Evolutionary conservation across 768 basidiomycete genomes (phyloP).

Genomic region (Amanita pallidorosea): DNA sequence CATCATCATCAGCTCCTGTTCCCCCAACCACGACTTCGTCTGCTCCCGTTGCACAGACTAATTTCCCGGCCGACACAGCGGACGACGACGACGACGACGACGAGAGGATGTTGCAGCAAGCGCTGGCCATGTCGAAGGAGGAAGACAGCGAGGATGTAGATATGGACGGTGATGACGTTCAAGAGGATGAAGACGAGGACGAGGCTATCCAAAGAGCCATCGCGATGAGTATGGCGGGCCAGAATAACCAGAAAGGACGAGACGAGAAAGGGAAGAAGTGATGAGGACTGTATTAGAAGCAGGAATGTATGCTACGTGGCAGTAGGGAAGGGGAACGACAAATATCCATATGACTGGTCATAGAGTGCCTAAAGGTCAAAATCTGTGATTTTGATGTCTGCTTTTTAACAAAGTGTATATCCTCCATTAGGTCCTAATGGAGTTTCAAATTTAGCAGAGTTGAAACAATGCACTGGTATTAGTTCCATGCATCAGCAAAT

Average conservation of each 20-base stretch:
- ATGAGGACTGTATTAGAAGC: background rate
- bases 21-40: constrained; percentile 5
- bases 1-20: constrained; percentile 32
- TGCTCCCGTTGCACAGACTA: constrained; percentile 11
- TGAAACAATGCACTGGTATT: no score
- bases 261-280: constrained; percentile 23
- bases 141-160: constrained; percentile 38
- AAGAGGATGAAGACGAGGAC: constrained; percentile 64
- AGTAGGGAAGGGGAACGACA: no score
- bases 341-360: no score
- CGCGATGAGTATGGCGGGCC: constrained; percentile 77
- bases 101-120: constrained; percentile 64
- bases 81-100: constrained; percentile 77
- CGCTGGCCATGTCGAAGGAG: constrained; percentile 59
- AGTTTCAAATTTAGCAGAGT: no score
- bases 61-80: constrained; percentile 30
- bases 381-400: no score
- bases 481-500: no score
- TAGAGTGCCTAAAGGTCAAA: no score
- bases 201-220: constrained; percentile 85
- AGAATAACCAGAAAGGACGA: constrained; percentile 29
- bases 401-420: no score
- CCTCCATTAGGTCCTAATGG: no score
- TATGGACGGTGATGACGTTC: constrained; percentile 23
- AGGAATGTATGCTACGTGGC: background rate